These are phyloP conservation scores for Capsella bursapastoris DNA, from an alignment of 345 rosid genomes.

Conservation along the genomic window DNA sequence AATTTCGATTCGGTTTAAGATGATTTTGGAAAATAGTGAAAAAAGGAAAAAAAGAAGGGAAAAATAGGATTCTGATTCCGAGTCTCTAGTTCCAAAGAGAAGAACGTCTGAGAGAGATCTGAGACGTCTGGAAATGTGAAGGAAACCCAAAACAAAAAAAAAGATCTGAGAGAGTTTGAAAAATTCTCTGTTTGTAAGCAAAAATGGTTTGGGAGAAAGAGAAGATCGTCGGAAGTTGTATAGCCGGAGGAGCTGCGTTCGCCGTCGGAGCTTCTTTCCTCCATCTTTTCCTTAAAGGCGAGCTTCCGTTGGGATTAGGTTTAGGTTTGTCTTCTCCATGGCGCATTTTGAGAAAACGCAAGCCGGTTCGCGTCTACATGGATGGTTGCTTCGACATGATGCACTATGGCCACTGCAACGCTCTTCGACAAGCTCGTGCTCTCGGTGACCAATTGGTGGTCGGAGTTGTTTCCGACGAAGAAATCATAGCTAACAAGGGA, in stretches of 20 bases:
- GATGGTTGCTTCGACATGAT: constrained; percentile 98
- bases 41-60: neutral
- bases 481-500: constrained; percentile 89
- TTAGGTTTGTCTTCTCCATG: constrained; percentile 44
- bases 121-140: constrained; percentile 38
- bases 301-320: constrained; percentile 45
- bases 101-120: constrained; percentile 42
- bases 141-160: neutral
- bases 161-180: constrained; percentile 35
- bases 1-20: constrained; percentile 14
- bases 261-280: constrained; percentile 54
- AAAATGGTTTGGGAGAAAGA: constrained; percentile 50
- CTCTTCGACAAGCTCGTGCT: constrained; percentile 86
- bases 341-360: constrained; percentile 54
- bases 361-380: constrained; percentile 87
- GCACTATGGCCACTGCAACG: constrained; percentile 98
- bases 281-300: constrained; percentile 47
- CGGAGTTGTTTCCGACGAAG: constrained; percentile 92
- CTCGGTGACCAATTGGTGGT: constrained; percentile 93
- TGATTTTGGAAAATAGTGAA: neutral
- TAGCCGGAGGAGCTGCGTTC: constrained; percentile 59
- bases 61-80: constrained; percentile 44
- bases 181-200: neutral
- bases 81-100: constrained; percentile 44
- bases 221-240: constrained; percentile 50